These are phyloP conservation scores for Rossbeevera mucosa DNA, from an alignment of 768 basidiomycete genomes.

Conservation along the genomic window DNA sequence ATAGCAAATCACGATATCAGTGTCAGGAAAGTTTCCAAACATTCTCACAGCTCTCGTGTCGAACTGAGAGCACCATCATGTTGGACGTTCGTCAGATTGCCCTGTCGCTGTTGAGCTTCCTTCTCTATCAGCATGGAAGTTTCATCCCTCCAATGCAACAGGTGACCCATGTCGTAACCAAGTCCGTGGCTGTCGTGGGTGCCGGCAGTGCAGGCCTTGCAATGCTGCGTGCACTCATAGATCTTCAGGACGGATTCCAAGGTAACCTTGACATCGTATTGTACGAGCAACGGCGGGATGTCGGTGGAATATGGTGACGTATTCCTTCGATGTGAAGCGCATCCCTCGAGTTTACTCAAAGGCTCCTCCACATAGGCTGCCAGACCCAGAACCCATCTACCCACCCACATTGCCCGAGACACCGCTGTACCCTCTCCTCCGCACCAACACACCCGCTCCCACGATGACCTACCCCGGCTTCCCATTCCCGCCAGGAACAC, in stretches of 20 bases:
- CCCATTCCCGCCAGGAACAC: conserved; percentile 47
- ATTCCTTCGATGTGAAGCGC: no score
- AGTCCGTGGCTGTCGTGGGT: conserved; percentile 55
- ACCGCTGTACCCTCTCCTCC: conserved; percentile 50
- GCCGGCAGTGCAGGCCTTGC: conserved; percentile 55
- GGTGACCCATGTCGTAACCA: conserved; percentile 18
- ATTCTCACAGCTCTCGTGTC: not conserved
- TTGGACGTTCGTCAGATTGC: conserved; percentile 6
- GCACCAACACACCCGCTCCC: conserved; percentile 53
- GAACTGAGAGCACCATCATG: conserved; percentile 12
- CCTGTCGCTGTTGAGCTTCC: conserved; percentile 7
- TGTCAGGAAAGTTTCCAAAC: not conserved
- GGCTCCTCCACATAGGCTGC: conserved; percentile 25
- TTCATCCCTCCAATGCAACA: not conserved
- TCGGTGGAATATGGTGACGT: conserved; percentile 55
- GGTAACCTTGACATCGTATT: conserved; percentile 44
- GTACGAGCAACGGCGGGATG: conserved; percentile 47
- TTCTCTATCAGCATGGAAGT: conserved; percentile 7
- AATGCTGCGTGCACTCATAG: conserved; percentile 45
- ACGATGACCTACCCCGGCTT: conserved; percentile 56
- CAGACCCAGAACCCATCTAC: conserved; percentile 30
- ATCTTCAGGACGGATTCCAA: conserved; percentile 39
- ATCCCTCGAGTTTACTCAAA: not conserved
- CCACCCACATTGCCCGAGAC: conserved; percentile 49
- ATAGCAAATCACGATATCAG: not conserved